A percentile compares a stretch with the other conserved stretches of the same genome.
These are phyloP conservation scores for Rosellinia necatrix DNA, from an alignment of 2,329 filamentous ascomycete species.

Conservation along the genomic window DNA sequence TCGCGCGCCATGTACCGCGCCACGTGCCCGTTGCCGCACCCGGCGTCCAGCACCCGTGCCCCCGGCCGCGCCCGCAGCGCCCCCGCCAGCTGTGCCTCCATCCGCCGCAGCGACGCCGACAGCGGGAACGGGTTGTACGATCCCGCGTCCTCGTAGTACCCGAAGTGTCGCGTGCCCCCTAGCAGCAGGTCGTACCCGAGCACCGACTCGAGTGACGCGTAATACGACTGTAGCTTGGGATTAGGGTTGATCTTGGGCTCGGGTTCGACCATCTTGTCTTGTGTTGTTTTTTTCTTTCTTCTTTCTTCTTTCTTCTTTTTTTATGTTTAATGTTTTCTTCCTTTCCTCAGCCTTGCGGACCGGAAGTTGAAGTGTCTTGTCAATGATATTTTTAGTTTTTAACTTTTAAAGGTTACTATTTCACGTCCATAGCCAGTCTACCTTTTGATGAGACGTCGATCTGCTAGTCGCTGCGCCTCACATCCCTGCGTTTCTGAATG, in stretches of 20 bases:
- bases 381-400: too few relatives aligned
- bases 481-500: conserved; percentile 1
- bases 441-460: too few relatives aligned
- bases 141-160: conserved; percentile 17
- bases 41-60: conserved; percentile 54
- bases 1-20: conserved; percentile 54
- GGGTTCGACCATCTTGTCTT: background rate
- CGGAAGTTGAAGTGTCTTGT: too few relatives aligned
- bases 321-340: too few relatives aligned
- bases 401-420: too few relatives aligned
- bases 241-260: conserved; percentile 14
- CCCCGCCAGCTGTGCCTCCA: conserved; percentile 54
- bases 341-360: too few relatives aligned
- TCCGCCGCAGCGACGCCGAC: conserved; percentile 31
- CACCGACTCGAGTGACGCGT: conserved; percentile 21
- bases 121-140: conserved; percentile 20
- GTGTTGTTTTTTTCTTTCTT: background rate
- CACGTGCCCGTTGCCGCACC: conserved; percentile 55
- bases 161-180: conserved; percentile 24
- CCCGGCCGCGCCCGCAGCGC: conserved; percentile 44
- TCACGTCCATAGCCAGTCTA: too few relatives aligned
- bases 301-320: background rate
- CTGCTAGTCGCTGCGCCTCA: background rate
- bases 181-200: conserved; percentile 23
- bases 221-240: conserved; percentile 20